A percentile compares a stretch with the other conserved stretches of the same genome.
Evolutionary conservation across 2,329 filamentous ascomycete genomes (phyloP).

Genomic region (Nemania sp.): DNA sequence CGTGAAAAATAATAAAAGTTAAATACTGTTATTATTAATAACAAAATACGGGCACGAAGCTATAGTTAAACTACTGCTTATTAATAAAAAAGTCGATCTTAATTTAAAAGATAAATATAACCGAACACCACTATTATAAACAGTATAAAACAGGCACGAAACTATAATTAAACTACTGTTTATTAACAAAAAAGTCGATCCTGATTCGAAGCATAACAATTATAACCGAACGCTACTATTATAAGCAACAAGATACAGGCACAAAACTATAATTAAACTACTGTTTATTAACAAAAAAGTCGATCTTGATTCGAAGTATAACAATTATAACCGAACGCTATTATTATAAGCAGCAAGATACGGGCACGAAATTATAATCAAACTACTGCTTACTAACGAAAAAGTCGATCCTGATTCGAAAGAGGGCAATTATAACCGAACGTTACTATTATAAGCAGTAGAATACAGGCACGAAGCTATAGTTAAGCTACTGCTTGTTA

Average conservation of each 20-base stretch:
- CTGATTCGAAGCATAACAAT: neutral
- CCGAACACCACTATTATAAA: conserved; percentile 2
- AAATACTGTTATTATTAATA: conserved; percentile 3
- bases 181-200: neutral
- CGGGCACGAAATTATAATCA: neutral
- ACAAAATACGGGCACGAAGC: neutral
- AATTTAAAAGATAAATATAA: neutral
- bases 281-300: conserved; percentile 1
- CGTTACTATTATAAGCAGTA: conserved; percentile 4
- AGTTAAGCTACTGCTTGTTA: neutral
- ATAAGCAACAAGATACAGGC: conserved; percentile 2
- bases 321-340: neutral
- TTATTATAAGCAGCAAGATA: conserved; percentile 2
- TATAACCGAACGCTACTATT: conserved; percentile 5
- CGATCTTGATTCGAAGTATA: neutral
- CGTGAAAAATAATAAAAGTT: neutral
- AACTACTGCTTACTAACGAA: neutral
- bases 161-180: conserved; percentile 2
- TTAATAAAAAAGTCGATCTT: neutral
- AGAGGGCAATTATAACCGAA: neutral
- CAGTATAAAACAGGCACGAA: conserved; percentile 3
- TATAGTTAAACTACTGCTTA: neutral
- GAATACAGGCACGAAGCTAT: neutral
- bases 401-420: conserved; percentile 9
- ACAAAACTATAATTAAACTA: conserved; percentile 3